Conservation (phyloP, 257 asterid species). For the Leptodermis oblonga region DNA sequence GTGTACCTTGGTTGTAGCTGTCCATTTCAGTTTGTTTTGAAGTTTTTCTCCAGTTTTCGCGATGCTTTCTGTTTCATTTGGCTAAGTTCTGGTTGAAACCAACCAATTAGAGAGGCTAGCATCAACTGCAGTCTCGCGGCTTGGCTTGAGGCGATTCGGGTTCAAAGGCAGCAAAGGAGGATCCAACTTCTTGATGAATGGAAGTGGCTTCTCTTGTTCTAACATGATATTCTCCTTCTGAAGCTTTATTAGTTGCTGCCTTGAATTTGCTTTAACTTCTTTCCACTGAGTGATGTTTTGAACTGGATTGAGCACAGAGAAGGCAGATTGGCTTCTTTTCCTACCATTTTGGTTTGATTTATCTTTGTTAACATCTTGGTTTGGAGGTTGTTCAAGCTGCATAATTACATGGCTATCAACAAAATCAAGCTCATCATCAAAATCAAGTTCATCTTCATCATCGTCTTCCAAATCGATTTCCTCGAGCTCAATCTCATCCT, state of each 20-base stretch:
- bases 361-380: constrained; percentile 16
- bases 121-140: constrained; percentile 37
- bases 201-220: constrained; percentile 22
- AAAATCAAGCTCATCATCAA: constrained; percentile 32
- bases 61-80: no score
- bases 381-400: no score
- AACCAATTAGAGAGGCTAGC: constrained; percentile 63
- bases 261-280: constrained; percentile 45
- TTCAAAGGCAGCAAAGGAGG: no score
- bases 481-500: constrained; percentile 33
- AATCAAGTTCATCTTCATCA: constrained; percentile 28
- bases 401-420: no score
- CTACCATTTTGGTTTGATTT: constrained; percentile 21
- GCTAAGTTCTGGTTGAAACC: constrained; percentile 13
- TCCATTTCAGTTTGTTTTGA: no score
- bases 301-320: constrained; percentile 62
- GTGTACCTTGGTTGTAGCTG: no score
- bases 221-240: constrained; percentile 38
- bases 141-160: constrained; percentile 3
- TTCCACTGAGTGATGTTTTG: constrained; percentile 75
- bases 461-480: constrained; percentile 43
- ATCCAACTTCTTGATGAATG: constrained; percentile 5
- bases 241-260: constrained; percentile 23
- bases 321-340: constrained; percentile 22
- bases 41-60: no score